Evolutionary conservation across 257 asterid species (phyloP).

Genomic region (Nyctanthes arbortristis): DNA sequence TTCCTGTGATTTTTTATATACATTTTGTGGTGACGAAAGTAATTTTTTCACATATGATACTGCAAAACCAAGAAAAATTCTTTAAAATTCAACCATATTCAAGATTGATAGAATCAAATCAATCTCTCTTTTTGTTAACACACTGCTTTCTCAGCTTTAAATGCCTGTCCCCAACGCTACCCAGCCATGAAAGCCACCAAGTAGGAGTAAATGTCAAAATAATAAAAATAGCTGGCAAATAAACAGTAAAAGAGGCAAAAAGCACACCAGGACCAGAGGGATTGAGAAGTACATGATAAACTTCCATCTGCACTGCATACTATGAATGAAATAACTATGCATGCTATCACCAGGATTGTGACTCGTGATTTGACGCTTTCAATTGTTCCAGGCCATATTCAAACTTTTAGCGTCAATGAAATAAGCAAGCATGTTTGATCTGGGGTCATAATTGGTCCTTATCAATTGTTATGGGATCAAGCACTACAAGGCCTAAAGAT

Average conservation of each 20-base stretch:
- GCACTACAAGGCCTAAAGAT: neutral
- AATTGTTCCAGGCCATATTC: neutral
- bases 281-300: neutral
- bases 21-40: slow-evolving; percentile 6
- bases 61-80: neutral
- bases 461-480: neutral
- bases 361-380: neutral
- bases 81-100: neutral
- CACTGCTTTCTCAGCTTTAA: slow-evolving; percentile 1
- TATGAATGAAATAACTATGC: neutral
- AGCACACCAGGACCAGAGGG: neutral
- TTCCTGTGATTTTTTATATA: neutral
- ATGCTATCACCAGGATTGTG: neutral
- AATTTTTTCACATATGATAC: neutral
- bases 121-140: neutral
- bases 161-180: neutral
- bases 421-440: neutral
- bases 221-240: neutral
- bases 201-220: neutral
- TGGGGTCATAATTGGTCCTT: neutral
- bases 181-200: neutral
- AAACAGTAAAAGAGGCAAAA: neutral
- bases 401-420: neutral
- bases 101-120: neutral
- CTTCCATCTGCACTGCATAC: neutral